Percentiles rank a stretch among this genome's conserved stretches.
Evolutionary conservation across 2,329 filamentous ascomycete genomes (phyloP).

Genomic region (Tricladium varicosporioides): DNA sequence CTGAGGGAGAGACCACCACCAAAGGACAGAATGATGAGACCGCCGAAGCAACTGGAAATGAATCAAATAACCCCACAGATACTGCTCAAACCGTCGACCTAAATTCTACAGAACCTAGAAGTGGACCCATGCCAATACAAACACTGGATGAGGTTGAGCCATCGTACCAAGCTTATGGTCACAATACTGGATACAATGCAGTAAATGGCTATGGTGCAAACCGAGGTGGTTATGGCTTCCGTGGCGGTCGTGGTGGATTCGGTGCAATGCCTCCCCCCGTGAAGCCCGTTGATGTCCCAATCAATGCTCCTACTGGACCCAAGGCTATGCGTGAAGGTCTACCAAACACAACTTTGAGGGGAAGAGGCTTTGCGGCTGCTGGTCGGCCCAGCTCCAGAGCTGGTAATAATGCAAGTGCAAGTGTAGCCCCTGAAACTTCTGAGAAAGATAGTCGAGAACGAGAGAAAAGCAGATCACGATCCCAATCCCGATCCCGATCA

Average conservation of each 20-base stretch:
- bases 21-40: neutral
- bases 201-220: conserved; percentile 29
- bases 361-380: conserved; percentile 36
- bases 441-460: conserved; percentile 23
- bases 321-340: conserved; percentile 91
- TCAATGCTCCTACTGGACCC: conserved; percentile 85
- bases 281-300: conserved; percentile 44
- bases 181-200: conserved; percentile 25
- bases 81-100: conserved; percentile 8
- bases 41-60: conserved; percentile 8
- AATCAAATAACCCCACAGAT: conserved; percentile 19
- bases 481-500: conserved; percentile 17
- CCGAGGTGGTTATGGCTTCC: conserved; percentile 35
- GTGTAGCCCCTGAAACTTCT: conserved; percentile 25
- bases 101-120: conserved; percentile 11
- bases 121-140: conserved; percentile 32
- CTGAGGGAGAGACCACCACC: neutral
- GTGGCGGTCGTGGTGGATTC: conserved; percentile 39
- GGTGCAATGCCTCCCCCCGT: conserved; percentile 34
- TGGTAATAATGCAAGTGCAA: conserved; percentile 26
- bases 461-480: conserved; percentile 29
- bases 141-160: conserved; percentile 32
- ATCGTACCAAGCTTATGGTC: conserved; percentile 69
- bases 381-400: conserved; percentile 31
- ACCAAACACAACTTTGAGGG: conserved; percentile 72